These are phyloP conservation scores for Paracorniculantispora psalliotae DNA, from an alignment of 2,329 filamentous ascomycete genomes.

Conservation along the genomic window DNA sequence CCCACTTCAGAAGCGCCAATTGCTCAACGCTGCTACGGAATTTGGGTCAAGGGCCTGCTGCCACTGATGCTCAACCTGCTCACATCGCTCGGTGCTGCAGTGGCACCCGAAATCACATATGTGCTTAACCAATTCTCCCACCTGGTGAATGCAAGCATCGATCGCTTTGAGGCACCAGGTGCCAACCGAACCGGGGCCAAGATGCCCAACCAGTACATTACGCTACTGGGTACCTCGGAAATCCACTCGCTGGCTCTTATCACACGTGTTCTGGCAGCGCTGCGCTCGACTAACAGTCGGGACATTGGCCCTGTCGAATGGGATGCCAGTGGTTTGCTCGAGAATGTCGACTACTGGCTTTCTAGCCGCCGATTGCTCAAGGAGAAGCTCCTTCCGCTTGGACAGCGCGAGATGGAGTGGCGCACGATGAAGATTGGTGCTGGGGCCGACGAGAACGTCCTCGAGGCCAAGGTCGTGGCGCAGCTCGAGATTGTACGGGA, in stretches of 20 bases:
- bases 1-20: conserved; percentile 71
- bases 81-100: conserved; percentile 70
- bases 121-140: conserved; percentile 87
- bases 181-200: conserved; percentile 47
- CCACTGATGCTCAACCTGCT: conserved; percentile 87
- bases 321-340: conserved; percentile 66
- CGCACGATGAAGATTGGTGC: conserved; percentile 36
- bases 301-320: conserved; percentile 71
- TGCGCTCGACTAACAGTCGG: conserved; percentile 61
- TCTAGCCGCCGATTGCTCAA: conserved; percentile 63
- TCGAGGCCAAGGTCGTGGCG: conserved; percentile 71
- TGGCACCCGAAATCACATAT: conserved; percentile 77
- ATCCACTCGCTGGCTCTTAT: conserved; percentile 75
- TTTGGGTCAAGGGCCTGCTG: conserved; percentile 85
- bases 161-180: conserved; percentile 61
- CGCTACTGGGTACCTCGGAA: conserved; percentile 69
- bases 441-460: conserved; percentile 50
- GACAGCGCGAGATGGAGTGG: conserved; percentile 66
- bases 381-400: conserved; percentile 68
- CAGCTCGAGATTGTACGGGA: conserved; percentile 60
- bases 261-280: conserved; percentile 63
- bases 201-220: conserved; percentile 59
- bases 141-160: conserved; percentile 67
- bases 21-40: conserved; percentile 70
- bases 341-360: conserved; percentile 81